Evolutionary conservation across 495 filamentous ascomycete species (phyloP).

Genomic region (Penicillium pancosmium): DNA sequence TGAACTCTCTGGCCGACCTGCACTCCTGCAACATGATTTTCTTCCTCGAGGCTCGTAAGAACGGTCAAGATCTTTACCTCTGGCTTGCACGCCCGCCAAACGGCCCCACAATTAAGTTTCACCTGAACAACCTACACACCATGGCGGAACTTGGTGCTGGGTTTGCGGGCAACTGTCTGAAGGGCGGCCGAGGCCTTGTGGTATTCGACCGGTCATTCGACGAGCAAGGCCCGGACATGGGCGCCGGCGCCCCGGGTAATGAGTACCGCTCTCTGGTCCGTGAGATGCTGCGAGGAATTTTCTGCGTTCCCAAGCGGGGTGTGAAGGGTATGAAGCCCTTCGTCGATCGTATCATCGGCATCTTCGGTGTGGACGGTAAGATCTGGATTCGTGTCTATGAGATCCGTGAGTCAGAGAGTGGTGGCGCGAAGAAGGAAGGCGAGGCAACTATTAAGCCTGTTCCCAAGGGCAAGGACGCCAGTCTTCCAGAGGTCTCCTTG

Average conservation of each 20-base stretch:
- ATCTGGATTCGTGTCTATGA: conserved; percentile 97
- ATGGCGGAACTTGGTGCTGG: conserved; percentile 85
- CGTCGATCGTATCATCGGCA: conserved; percentile 89
- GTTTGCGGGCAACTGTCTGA: conserved; percentile 95
- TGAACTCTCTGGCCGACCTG: conserved; percentile 95
- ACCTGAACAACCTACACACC: conserved; percentile 72
- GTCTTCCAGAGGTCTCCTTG: conserved; percentile 70
- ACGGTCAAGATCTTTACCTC: conserved; percentile 85
- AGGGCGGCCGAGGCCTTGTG: conserved; percentile 91
- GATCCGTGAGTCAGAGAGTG: conserved; percentile 76
- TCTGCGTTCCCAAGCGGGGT: conserved; percentile 82
- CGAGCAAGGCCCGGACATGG: conserved; percentile 54
- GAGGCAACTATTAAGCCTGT: conserved; percentile 37
- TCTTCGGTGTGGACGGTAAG: conserved; percentile 91
- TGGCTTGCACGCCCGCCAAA: conserved; percentile 96
- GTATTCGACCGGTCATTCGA: conserved; percentile 91
- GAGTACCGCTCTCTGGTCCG: conserved; percentile 50
- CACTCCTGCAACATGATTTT: conserved; percentile 99
- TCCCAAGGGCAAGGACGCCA: conserved; percentile 43
- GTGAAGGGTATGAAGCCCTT: conserved; percentile 93
- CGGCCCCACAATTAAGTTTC: conserved; percentile 84
- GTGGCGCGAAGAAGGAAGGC: conserved; percentile 36
- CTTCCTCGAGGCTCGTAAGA: conserved; percentile 94
- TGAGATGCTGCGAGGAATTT: conserved; percentile 88
- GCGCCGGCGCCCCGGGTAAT: conserved; percentile 37